Conservation (phyloP, 768 basidiomycete genomes). For the Lentinula aciculospora region DNA sequence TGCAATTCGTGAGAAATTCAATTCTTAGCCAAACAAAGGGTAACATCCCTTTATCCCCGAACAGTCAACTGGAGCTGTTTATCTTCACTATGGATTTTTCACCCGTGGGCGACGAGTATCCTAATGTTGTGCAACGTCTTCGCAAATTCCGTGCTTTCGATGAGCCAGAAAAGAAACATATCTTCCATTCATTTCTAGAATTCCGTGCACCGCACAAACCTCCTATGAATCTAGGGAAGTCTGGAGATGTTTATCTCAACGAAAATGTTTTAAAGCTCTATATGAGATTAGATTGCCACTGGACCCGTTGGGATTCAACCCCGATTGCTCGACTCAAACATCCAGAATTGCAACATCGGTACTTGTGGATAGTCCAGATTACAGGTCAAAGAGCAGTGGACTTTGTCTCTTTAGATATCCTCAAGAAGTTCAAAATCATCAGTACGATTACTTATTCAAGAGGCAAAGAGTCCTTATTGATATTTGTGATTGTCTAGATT, state of each 20-base stretch:
- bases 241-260: slow-evolving; percentile 1
- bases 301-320: neutral
- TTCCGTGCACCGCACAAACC: neutral
- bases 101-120: neutral
- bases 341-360: neutral
- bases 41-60: neutral
- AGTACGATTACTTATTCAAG: neutral
- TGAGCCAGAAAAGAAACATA: slow-evolving; percentile 2
- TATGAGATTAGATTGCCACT: neutral
- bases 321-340: neutral
- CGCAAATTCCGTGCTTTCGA: neutral
- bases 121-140: neutral
- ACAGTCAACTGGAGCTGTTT: neutral
- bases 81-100: neutral
- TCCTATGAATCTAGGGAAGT: neutral
- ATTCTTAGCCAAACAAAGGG: too few species aligned
- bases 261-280: neutral
- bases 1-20: too few species aligned
- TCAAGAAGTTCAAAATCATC: neutral
- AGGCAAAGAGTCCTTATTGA: neutral
- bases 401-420: neutral
- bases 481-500: neutral
- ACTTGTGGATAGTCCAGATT: neutral
- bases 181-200: neutral
- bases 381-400: neutral